Conservation (phyloP, 2,329 filamentous ascomycete genomes). For the Penicillium sp. region DNA sequence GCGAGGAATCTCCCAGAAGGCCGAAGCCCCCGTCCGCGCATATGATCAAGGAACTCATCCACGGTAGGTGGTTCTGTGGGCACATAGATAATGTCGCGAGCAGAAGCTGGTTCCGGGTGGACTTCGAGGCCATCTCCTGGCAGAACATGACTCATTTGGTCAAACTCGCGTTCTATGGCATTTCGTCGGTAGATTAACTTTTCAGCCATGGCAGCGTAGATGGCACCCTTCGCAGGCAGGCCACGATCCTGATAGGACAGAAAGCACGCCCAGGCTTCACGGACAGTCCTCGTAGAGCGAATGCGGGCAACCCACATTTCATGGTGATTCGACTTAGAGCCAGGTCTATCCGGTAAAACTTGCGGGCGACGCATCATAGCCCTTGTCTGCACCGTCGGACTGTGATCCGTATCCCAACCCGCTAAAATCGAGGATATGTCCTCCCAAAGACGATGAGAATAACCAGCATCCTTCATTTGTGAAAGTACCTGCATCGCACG, state of each 20-base stretch:
- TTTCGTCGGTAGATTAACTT: slow-evolving; percentile 50
- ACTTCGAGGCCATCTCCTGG: slow-evolving; percentile 60
- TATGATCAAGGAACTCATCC: slow-evolving; percentile 53
- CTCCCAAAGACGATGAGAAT: slow-evolving; percentile 54
- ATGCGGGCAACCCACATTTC: slow-evolving; percentile 59
- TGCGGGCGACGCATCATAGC: slow-evolving; percentile 40
- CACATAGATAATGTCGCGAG: slow-evolving; percentile 59
- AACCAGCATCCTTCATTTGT: slow-evolving; percentile 62
- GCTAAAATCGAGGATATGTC: slow-evolving; percentile 54
- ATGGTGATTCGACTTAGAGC: slow-evolving; percentile 21
- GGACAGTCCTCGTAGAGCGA: slow-evolving; percentile 58
- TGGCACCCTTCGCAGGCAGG: slow-evolving; percentile 37
- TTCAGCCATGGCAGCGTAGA: slow-evolving; percentile 59
- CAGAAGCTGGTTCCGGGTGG: slow-evolving; percentile 55
- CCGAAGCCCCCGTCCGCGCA: slow-evolving; percentile 47
- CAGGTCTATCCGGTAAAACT: slow-evolving; percentile 14
- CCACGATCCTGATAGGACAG: slow-evolving; percentile 53
- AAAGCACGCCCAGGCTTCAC: slow-evolving; percentile 67
- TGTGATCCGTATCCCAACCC: slow-evolving; percentile 64
- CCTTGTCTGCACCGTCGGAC: slow-evolving; percentile 63
- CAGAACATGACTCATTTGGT: slow-evolving; percentile 33
- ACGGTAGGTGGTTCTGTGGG: slow-evolving; percentile 54
- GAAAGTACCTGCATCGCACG: slow-evolving; percentile 56
- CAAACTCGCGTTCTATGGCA: slow-evolving; percentile 23
- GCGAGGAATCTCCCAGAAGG: slow-evolving; percentile 48